These are phyloP conservation scores for Fusarium foetens DNA, from an alignment of 2,329 filamentous ascomycete genomes.

Conservation along the genomic window DNA sequence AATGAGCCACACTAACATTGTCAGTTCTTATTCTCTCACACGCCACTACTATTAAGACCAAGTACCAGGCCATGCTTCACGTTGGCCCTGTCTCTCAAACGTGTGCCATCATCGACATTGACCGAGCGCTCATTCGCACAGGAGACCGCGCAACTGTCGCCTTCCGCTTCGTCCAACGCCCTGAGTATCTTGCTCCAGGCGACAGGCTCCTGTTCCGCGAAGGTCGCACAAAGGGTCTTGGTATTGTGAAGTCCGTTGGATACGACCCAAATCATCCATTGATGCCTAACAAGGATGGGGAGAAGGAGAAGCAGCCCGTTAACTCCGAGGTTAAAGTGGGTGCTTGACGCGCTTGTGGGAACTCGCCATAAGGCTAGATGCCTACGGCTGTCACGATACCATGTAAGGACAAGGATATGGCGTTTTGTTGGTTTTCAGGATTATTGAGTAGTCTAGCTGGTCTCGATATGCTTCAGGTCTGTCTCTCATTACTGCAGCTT, in stretches of 20 bases:
- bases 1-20: conserved; percentile 9
- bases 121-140: conserved; percentile 93
- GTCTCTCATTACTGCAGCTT: conserved; percentile 27
- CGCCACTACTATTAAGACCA: conserved; percentile 94
- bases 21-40: conserved; percentile 91
- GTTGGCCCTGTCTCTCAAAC: conserved; percentile 96
- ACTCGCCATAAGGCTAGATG: neutral
- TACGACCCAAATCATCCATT: conserved; percentile 76
- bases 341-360: conserved; percentile 21
- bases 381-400: conserved; percentile 23
- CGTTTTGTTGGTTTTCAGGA: conserved; percentile 20
- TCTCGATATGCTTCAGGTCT: neutral
- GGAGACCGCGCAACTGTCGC: conserved; percentile 94
- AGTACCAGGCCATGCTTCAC: conserved; percentile 98
- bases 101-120: conserved; percentile 96
- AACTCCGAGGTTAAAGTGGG: conserved; percentile 41
- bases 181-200: conserved; percentile 89
- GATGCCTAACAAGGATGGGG: conserved; percentile 32
- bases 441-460: neutral
- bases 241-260: conserved; percentile 90
- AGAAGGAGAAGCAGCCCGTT: conserved; percentile 34
- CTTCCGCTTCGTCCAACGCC: conserved; percentile 92
- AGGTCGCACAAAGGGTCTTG: conserved; percentile 92
- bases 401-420: conserved; percentile 13
- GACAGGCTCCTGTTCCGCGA: conserved; percentile 94